Conservation (phyloP, 2,329 filamentous ascomycete species). For the Colletotrichum coccodes region DNA sequence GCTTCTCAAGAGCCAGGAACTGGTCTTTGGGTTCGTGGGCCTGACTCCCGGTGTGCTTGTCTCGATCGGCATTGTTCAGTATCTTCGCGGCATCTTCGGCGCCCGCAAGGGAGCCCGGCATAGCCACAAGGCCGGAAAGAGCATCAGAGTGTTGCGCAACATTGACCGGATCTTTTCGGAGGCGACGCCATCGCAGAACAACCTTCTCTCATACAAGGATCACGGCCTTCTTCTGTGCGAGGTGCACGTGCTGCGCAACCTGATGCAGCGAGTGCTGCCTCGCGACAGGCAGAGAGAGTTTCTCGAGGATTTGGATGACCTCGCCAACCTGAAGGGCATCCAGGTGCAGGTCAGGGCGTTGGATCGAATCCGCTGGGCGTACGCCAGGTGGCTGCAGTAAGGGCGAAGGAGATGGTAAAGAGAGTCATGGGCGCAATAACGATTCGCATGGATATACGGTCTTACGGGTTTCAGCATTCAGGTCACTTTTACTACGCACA, state of each 20-base stretch:
- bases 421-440: constrained; percentile 17
- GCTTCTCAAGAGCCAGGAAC: constrained; percentile 92
- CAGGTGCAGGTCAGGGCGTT: constrained; percentile 82
- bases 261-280: constrained; percentile 76
- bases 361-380: constrained; percentile 89
- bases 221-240: constrained; percentile 92
- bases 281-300: constrained; percentile 84
- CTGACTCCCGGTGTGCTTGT: constrained; percentile 94
- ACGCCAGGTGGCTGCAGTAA: constrained; percentile 76
- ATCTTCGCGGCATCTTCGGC: constrained; percentile 76
- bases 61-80: constrained; percentile 77
- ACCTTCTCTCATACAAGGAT: constrained; percentile 87
- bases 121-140: constrained; percentile 73
- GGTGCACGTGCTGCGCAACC: constrained; percentile 81
- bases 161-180: constrained; percentile 83
- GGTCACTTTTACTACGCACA: constrained; percentile 26
- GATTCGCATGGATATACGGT: constrained; percentile 30
- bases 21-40: constrained; percentile 97
- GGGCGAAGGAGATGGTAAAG: background rate
- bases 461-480: constrained; percentile 28
- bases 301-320: constrained; percentile 85
- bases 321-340: constrained; percentile 85
- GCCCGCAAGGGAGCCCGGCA: constrained; percentile 75
- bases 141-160: constrained; percentile 83
- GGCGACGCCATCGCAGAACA: constrained; percentile 76